These are phyloP conservation scores for Cercis canadensis DNA, from an alignment of 306 rosid genomes.

Conservation along the genomic window DNA sequence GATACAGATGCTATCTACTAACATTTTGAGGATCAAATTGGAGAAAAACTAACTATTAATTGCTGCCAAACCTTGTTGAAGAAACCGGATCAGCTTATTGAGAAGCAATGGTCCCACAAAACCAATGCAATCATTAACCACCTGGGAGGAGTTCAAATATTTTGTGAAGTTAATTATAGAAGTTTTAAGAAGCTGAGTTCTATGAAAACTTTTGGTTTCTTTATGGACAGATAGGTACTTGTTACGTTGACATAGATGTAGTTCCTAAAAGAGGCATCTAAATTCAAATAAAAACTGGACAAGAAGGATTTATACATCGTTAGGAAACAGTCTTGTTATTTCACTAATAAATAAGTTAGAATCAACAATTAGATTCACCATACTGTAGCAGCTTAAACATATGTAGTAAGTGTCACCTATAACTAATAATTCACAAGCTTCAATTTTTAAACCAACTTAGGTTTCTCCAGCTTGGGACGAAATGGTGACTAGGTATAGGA, in stretches of 20 bases:
- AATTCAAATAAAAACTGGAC: slow-evolving; percentile 14
- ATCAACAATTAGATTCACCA: slow-evolving; percentile 6
- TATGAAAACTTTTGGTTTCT: slow-evolving; percentile 32
- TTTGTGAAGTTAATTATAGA: neutral
- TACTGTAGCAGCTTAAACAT: neutral
- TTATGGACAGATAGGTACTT: slow-evolving; percentile 4
- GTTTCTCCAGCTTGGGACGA: slow-evolving; percentile 35
- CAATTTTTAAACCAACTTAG: slow-evolving; percentile 13
- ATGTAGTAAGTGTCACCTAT: neutral
- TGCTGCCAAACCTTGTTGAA: slow-evolving; percentile 74
- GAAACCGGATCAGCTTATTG: slow-evolving; percentile 84
- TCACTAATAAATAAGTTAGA: slow-evolving; percentile 8
- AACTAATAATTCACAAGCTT: too few species aligned
- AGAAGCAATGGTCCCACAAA: slow-evolving; percentile 96
- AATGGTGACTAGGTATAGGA: slow-evolving; percentile 14
- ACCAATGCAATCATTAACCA: slow-evolving; percentile 85
- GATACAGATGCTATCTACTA: neutral
- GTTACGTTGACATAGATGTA: slow-evolving; percentile 21
- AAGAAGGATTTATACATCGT: neutral
- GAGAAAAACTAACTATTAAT: slow-evolving; percentile 35
- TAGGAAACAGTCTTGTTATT: slow-evolving; percentile 5
- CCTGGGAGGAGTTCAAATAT: slow-evolving; percentile 60
- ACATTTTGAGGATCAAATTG: slow-evolving; percentile 28
- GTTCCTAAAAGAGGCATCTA: slow-evolving; percentile 17
- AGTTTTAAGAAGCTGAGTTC: neutral